Percentiles rank a stretch among this genome's conserved stretches.
Conservation (phyloP, 345 rosid species). For the Cardamine chenopodiifolia region DNA sequence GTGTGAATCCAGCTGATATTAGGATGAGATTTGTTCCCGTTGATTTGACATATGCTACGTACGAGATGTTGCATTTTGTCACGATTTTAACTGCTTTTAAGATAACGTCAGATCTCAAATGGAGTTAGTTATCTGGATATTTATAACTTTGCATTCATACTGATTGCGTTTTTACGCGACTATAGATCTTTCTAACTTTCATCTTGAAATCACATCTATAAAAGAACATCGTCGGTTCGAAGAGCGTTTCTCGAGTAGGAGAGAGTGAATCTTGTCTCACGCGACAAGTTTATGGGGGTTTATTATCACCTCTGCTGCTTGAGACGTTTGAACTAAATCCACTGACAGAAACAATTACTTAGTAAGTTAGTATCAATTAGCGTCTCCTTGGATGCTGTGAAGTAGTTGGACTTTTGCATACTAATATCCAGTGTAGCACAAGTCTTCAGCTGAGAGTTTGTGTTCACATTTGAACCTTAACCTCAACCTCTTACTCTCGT, state of each 20-base stretch:
- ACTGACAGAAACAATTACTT: background rate
- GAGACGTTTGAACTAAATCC: background rate
- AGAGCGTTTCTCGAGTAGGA: no score
- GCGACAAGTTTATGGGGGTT: no score
- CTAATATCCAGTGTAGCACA: conserved; percentile 21
- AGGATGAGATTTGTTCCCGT: conserved; percentile 9
- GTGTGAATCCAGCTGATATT: conserved; percentile 6
- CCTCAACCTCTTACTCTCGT: background rate
- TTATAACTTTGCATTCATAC: conserved; percentile 17
- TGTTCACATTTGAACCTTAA: conserved; percentile 30
- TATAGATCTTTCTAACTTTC: background rate
- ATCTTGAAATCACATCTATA: background rate
- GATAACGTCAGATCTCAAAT: background rate
- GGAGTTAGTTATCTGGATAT: background rate
- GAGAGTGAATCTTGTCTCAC: no score
- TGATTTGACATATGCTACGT: conserved; percentile 15
- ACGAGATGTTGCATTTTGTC: conserved; percentile 12
- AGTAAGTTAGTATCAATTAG: background rate
- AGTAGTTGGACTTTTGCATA: conserved; percentile 35
- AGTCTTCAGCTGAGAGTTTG: conserved; percentile 33
- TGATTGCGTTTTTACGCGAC: background rate
- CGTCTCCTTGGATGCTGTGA: conserved; percentile 32
- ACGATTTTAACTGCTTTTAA: background rate
- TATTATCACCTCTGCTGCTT: background rate
- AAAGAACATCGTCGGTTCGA: no score